Evolutionary conservation across 108 stramenopile species (phyloP).

Genomic region (Skeletonema costatum): DNA sequence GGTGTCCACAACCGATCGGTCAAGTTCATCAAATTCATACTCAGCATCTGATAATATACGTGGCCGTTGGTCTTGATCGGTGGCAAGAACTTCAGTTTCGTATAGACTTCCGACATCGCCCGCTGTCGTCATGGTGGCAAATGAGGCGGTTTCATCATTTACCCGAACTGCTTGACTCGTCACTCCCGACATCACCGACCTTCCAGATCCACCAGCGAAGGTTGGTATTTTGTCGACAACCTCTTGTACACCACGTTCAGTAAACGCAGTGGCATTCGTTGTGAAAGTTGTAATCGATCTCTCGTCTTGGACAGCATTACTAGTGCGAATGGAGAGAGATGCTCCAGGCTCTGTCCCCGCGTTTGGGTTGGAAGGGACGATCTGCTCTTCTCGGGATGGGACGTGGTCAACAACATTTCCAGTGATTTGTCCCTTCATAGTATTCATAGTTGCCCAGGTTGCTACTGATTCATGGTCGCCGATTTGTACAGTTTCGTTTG

Average conservation of each 20-base stretch:
- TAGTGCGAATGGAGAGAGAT: conserved; percentile 16
- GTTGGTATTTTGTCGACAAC: conserved; percentile 44
- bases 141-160: conserved; percentile 18
- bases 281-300: conserved; percentile 39
- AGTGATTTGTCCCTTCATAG: conserved; percentile 28
- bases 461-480: conserved; percentile 17
- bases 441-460: conserved; percentile 30
- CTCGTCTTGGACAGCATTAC: conserved; percentile 30
- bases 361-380: background rate
- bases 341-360: background rate
- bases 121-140: conserved; percentile 23
- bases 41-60: background rate
- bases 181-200: conserved; percentile 12
- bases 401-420: conserved; percentile 28
- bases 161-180: conserved; percentile 20
- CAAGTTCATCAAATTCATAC: conserved; percentile 15
- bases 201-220: conserved; percentile 39
- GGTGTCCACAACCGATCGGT: conserved; percentile 19
- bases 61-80: background rate
- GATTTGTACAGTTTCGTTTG: conserved; percentile 7
- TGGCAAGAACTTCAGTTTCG: conserved; percentile 1
- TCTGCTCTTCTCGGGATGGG: conserved; percentile 1
- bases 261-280: conserved; percentile 12
- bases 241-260: conserved; percentile 37
- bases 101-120: conserved; percentile 24